phyloP scores from a whole-genome alignment of 192 early-diverging fungal genomes.

The Linnemannia schmuckeri region DNA sequence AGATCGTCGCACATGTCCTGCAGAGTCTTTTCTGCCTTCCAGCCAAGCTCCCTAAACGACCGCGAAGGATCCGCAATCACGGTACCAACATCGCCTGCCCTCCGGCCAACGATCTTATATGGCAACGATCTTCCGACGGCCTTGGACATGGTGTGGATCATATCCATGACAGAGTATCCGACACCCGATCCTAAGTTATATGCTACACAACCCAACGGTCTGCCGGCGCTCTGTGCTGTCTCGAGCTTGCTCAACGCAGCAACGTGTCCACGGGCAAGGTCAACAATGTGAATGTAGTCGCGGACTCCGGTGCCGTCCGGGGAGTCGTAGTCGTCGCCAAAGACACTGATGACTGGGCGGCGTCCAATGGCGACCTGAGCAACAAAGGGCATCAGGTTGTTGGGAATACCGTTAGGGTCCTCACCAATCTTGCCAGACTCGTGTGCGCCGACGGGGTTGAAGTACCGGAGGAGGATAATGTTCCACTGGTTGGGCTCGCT shows the following conservation, averaged over 20 bases:
- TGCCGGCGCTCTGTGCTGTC: slow-evolving; percentile 10
- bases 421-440: slow-evolving; percentile 92
- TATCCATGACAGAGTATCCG: slow-evolving; percentile 90
- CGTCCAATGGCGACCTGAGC: slow-evolving; percentile 91
- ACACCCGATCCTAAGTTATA: slow-evolving; percentile 94
- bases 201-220: slow-evolving; percentile 69
- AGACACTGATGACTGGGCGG: slow-evolving; percentile 84
- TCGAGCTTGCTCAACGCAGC: slow-evolving; percentile 83
- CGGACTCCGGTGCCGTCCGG: slow-evolving; percentile 90
- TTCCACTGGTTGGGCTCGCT: slow-evolving; percentile 70
- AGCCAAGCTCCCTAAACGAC: slow-evolving; percentile 48
- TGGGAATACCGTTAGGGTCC: slow-evolving; percentile 85
- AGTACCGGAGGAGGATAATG: slow-evolving; percentile 83
- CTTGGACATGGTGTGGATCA: slow-evolving; percentile 81
- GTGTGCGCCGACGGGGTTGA: slow-evolving; percentile 96
- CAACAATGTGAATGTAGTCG: slow-evolving; percentile 95
- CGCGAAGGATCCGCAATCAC: slow-evolving; percentile 82
- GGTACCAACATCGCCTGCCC: slow-evolving; percentile 87
- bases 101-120: slow-evolving; percentile 73
- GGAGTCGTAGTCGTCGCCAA: slow-evolving; percentile 94
- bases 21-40: slow-evolving; percentile 56
- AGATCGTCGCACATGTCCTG: slow-evolving; percentile 69
- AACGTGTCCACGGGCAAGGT: slow-evolving; percentile 90
- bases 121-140: slow-evolving; percentile 87
- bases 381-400: slow-evolving; percentile 94